Percentiles rank a stretch among this genome's conserved stretches.
Conservation (phyloP, 2,329 filamentous ascomycete genomes). For the Colletotrichum sp. region DNA sequence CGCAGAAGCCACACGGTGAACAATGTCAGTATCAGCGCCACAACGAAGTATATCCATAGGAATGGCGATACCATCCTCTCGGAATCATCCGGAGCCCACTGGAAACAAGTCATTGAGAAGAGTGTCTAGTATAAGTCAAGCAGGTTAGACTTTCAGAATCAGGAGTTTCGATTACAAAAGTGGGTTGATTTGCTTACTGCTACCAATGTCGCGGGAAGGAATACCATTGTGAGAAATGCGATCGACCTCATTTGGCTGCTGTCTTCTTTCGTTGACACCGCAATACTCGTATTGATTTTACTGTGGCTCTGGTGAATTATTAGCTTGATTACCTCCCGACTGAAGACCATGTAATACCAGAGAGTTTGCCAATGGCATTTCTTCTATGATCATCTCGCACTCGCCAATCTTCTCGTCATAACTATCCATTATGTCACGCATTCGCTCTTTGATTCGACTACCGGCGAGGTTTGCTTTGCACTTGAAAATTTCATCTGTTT, state of each 20-base stretch:
- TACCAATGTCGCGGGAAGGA: not conserved
- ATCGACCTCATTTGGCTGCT: not conserved
- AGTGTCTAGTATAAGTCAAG: no score
- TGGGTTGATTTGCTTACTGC: not conserved
- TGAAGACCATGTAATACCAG: no score
- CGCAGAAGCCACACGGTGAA: not conserved
- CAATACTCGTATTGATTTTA: not conserved
- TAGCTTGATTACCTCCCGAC: no score
- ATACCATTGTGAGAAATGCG: not conserved
- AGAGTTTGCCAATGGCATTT: conserved; percentile 18
- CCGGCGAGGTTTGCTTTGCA: no score
- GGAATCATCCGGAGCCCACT: not conserved
- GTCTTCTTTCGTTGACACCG: not conserved
- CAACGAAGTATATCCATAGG: not conserved
- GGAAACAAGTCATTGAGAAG: not conserved
- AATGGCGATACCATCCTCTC: not conserved
- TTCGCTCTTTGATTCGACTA: conserved; percentile 4
- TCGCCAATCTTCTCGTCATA: conserved; percentile 20
- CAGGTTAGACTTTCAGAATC: no score
- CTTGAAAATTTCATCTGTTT: no score
- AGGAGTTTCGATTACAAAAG: no score
- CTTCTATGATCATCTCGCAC: conserved; percentile 21
- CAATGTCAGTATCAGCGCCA: not conserved
- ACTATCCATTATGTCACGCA: conserved; percentile 14
- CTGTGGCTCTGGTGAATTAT: no score